Conservation (phyloP, 2,329 filamentous ascomycete species). For the Chalaropsis thielavioides region DNA sequence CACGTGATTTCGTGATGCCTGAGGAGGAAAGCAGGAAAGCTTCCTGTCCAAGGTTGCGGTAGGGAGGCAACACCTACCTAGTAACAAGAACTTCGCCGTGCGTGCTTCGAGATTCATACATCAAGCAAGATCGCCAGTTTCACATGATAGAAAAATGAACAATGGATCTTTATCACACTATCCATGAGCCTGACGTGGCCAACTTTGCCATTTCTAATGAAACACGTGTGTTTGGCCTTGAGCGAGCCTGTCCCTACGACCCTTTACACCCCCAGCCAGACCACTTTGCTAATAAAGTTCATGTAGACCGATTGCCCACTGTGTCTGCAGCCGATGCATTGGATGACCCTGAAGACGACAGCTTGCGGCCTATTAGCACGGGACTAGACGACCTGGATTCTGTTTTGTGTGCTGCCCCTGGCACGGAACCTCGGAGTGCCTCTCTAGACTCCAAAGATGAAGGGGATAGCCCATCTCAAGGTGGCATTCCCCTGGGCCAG, state of each 20-base stretch:
- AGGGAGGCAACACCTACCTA: background rate
- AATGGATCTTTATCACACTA: constrained; percentile 42
- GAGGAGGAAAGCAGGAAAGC: too few species aligned
- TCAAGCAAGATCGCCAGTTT: background rate
- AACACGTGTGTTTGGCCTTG: constrained; percentile 32
- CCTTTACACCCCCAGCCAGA: constrained; percentile 1
- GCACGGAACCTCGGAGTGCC: background rate
- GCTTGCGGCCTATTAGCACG: constrained; percentile 40
- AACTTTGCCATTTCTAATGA: constrained; percentile 40
- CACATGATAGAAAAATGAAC: background rate
- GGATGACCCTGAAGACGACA: constrained; percentile 40
- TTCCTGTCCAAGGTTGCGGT: too few species aligned
- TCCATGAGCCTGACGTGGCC: constrained; percentile 45
- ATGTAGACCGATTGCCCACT: constrained; percentile 57
- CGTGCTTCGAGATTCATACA: background rate
- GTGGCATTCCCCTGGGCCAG: constrained; percentile 59
- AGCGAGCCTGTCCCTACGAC: background rate
- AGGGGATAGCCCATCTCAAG: constrained; percentile 19
- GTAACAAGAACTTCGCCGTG: background rate
- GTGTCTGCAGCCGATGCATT: constrained; percentile 62
- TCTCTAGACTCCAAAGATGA: background rate
- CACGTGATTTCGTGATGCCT: background rate
- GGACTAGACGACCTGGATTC: constrained; percentile 40
- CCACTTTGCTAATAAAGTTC: background rate
- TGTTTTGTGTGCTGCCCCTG: constrained; percentile 24